phyloP scores from a whole-genome alignment of 257 asterid genomes.

The Lavandula angustifolia region DNA sequence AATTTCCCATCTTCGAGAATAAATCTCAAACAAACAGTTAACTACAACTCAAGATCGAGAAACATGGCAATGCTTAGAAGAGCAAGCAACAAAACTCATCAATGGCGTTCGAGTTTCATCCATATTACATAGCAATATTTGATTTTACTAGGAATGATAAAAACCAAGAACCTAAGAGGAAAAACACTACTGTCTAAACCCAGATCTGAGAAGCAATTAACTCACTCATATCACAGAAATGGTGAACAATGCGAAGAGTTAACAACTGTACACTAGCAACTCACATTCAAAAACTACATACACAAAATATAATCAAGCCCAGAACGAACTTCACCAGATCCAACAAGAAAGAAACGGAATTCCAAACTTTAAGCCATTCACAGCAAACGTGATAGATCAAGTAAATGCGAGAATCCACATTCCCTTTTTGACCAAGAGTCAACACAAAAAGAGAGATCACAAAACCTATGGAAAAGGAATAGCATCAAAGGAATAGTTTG shows the following conservation, averaged over 20 bases:
- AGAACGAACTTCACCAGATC: conserved; percentile 40
- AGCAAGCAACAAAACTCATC: conserved; percentile 19
- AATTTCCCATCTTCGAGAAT: conserved; percentile 8
- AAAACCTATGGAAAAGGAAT: conserved; percentile 23
- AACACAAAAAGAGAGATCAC: conserved; percentile 33
- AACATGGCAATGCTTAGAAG: conserved; percentile 16
- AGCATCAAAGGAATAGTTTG: not conserved
- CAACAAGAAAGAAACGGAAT: conserved; percentile 17
- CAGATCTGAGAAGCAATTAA: conserved; percentile 47
- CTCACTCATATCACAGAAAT: conserved; percentile 27
- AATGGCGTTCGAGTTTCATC: conserved; percentile 12
- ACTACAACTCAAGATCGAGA: conserved; percentile 1
- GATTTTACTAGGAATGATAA: conserved; percentile 4
- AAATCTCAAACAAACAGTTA: conserved; percentile 1
- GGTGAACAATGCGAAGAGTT: conserved; percentile 7
- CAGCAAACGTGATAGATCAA: conserved; percentile 30
- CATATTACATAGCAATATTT: conserved; percentile 7
- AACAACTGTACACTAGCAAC: conserved; percentile 12
- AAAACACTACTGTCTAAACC: conserved; percentile 30
- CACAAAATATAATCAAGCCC: conserved; percentile 22
- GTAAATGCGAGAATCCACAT: conserved; percentile 33
- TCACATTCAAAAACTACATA: conserved; percentile 16
- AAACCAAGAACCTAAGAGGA: conserved; percentile 16
- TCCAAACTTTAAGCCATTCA: conserved; percentile 21
- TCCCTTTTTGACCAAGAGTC: conserved; percentile 28